Base-by-base conservation (phyloP, 441 rosid genomes). In the Cnidoscolus chayamansa region DNA sequence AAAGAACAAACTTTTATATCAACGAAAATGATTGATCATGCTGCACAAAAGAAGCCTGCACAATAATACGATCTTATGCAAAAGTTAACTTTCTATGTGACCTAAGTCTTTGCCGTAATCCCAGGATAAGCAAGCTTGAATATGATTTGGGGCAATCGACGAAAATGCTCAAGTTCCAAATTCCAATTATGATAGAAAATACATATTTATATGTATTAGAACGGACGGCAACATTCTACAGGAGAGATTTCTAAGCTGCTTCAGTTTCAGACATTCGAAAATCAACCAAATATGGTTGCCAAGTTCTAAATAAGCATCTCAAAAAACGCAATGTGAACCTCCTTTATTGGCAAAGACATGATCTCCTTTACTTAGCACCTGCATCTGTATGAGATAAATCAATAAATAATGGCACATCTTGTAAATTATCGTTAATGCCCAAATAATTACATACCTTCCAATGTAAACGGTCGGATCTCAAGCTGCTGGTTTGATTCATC, bases 391-490 rank as follows among this genome's bases (percentile, higher is more conserved):
- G 25, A 86, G 83, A 87, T 73, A 32, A 69, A 77, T 79, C 68
- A 80, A 85, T 81, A 72, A 79, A 86, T 81, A 76, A 51, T 72
- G 47, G 71, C 65, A 81, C 48, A 67, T 70, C 67, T 73, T 73
- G 51, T 79, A 74, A 77, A 64, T 81, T 81, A 78, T 72, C 66
- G 72, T 63, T 73, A 84, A 73, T 66, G 75, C 83, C 86, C 67
- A 80, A 77, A 74, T 67, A 61, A 54, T 85, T 87, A 94, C 99
- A 94, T 92, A 94, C 97, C 99, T 94, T 94, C 97, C 16, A 92
- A 89, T 78, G 86, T 75, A 85, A 90, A 94, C 50, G 94, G 90
- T 75, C 56, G 81, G 83, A 84, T 82, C 86, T 89, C 87, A 63
- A 76, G 72, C 74, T 80, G 84, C 83, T 80, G 76, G 63, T 74